Percentiles rank a stretch among this genome's conserved stretches.
phyloP scores from a whole-genome alignment of 1,139 yeast species.

The Protomyces pachydermus region DNA sequence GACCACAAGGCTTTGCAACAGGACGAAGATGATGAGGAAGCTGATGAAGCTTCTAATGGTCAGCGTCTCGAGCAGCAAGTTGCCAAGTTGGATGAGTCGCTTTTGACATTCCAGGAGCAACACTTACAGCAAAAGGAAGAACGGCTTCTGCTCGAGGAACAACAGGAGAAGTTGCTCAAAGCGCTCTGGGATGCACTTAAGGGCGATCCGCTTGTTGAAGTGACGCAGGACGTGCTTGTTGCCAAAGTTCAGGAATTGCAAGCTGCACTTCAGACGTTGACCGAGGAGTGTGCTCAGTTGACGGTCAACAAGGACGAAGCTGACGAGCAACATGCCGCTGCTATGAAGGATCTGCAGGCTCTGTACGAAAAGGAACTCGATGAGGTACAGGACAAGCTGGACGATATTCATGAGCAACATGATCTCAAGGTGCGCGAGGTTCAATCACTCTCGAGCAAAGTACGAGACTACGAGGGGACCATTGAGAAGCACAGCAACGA shows the following conservation, averaged over 20 bases:
- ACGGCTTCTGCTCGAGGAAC: background rate
- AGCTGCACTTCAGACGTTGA: background rate
- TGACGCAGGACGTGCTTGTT: background rate
- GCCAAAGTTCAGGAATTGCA: background rate
- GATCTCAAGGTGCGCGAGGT: background rate
- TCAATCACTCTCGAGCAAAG: background rate
- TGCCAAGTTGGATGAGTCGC: background rate
- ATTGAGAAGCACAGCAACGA: background rate
- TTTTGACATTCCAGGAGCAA: background rate
- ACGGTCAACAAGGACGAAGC: background rate
- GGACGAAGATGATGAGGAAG: background rate
- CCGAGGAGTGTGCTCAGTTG: background rate
- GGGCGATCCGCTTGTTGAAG: background rate
- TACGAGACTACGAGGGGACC: background rate
- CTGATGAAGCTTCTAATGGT: background rate
- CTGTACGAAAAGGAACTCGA: constrained; percentile 16
- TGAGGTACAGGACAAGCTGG: constrained; percentile 18
- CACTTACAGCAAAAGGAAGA: background rate
- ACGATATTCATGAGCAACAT: background rate
- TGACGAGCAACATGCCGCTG: constrained; percentile 16
- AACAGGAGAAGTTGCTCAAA: background rate
- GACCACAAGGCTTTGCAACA: background rate
- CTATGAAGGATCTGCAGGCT: constrained; percentile 22
- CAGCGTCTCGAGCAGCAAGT: background rate
- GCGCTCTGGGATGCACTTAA: background rate